Conservation (phyloP, 1,284 basidiomycete genomes). For the Cryptococcus wingfieldii region DNA sequence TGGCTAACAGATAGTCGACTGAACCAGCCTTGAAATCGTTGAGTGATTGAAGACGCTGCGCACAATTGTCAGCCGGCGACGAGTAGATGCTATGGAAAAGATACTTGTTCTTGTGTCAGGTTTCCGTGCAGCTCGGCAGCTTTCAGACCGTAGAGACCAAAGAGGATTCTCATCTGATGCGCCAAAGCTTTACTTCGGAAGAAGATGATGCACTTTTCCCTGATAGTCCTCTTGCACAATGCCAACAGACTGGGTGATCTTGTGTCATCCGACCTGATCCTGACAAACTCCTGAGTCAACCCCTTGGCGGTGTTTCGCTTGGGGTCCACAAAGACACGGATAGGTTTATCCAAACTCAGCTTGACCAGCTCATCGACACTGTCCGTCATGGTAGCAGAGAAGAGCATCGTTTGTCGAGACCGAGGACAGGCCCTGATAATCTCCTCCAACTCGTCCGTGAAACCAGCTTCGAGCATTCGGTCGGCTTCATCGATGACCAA, state of each 20-base stretch:
- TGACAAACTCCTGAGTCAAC: conserved; percentile 93
- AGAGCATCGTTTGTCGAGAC: conserved; percentile 93
- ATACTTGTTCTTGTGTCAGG: conserved; percentile 86
- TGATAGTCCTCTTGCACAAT: conserved; percentile 83
- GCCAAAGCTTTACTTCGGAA: conserved; percentile 93
- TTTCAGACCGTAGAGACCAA: conserved; percentile 79
- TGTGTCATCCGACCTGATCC: conserved; percentile 69
- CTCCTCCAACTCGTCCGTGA: conserved; percentile 90
- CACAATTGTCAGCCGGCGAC: conserved; percentile 2
- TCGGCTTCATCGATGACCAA: conserved; percentile 96
- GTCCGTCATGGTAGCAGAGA: conserved; percentile 98
- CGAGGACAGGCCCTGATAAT: conserved; percentile 85
- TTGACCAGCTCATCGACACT: conserved; percentile 87
- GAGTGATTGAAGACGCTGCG: conserved; percentile 75
- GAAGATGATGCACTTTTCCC: conserved; percentile 81
- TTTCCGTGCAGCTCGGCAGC: conserved; percentile 92
- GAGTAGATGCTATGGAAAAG: conserved; percentile 26
- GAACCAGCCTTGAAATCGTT: conserved; percentile 79
- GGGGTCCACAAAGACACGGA: conserved; percentile 91
- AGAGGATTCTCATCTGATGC: conserved; percentile 92
- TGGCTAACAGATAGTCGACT: conserved; percentile 88
- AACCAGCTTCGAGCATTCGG: conserved; percentile 95
- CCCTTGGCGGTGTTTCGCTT: conserved; percentile 81
- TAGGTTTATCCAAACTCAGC: conserved; percentile 86
- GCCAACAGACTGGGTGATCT: conserved; percentile 76